Evolutionary conservation across 768 basidiomycete genomes (phyloP), one percentile per base, ranked within the genome.

Genomic region (Fomitopsis pulvina): DNA sequence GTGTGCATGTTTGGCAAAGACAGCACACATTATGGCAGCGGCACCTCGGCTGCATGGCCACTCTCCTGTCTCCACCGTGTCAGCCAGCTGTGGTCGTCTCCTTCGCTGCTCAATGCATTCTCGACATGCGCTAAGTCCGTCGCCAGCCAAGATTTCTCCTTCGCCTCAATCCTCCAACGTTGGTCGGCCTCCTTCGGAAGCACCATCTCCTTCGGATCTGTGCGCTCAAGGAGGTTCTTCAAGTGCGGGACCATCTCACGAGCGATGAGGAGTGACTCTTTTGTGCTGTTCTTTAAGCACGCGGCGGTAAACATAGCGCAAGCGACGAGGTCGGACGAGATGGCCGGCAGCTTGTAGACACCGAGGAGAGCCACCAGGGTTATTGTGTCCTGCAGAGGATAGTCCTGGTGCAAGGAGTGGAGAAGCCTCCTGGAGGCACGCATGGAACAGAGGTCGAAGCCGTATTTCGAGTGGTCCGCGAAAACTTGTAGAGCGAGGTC

Each of bases 381-480:
- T 45, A 83, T 69, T 34, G 71, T 60, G 51, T 77, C 66, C 18
- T 75, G 64, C 20, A 84, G 61, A 1, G 80, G 73, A 51, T 74
- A 61, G 16, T 69, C 57, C 42, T 63, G 51, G 58, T 79, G 76
- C 2, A 85, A 67, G 1, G 80, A 71, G 51, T 85, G 77, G 1
- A 85, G 60, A 40, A 87, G 74, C 37, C 71, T 73, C 3, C 76
- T 81, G 0, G 74, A 84, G 1, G 74, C 78, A 0, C 67, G 54
- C 9, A 77, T 65, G 2, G 77, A 74, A 7, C 57, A 49, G 12
- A 86, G 69, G 20, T 68, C 61, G 16, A 86, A 55, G 44, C 77
- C 74, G 61, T 85, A 83, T 59, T 79, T 81, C 12, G 80, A 68
- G 50, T 75, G 82, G 59, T 86, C 67, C 20, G 78, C 76, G 58